Percentiles rank a stretch among this genome's conserved stretches.
Conservation (phyloP, 2,329 filamentous ascomycete genomes). For the Aspergillus intermedius region DNA sequence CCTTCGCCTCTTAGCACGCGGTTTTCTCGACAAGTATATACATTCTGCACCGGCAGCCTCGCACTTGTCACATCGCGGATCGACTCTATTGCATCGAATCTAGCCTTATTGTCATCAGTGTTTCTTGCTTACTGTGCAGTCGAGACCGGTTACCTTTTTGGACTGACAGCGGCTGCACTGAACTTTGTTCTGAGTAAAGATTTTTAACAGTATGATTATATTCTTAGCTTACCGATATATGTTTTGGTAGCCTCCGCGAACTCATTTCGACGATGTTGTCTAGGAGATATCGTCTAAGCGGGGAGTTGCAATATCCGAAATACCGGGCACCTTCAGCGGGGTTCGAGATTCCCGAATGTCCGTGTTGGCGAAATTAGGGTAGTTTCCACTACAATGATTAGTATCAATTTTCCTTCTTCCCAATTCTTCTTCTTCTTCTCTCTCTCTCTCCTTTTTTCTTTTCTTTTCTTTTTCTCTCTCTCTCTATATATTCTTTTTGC, state of each 20-base stretch:
- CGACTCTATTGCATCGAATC: constrained; percentile 15
- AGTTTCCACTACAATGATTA: too few relatives aligned
- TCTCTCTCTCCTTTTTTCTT: too few relatives aligned
- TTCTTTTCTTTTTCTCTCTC: too few relatives aligned
- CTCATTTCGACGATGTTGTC: neutral
- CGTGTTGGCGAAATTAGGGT: too few relatives aligned
- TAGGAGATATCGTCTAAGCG: too few relatives aligned
- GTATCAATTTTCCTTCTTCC: too few relatives aligned
- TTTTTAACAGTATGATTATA: neutral
- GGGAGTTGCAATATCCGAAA: too few relatives aligned
- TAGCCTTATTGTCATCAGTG: constrained; percentile 3
- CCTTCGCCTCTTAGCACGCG: constrained; percentile 7
- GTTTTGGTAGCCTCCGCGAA: neutral
- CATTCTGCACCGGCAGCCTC: constrained; percentile 8
- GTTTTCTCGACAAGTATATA: constrained; percentile 11
- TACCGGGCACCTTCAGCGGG: too few relatives aligned
- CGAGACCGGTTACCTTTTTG: constrained; percentile 8
- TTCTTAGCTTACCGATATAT: constrained; percentile 6
- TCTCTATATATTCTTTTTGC: too few relatives aligned
- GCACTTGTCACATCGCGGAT: constrained; percentile 16
- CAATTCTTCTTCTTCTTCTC: too few relatives aligned
- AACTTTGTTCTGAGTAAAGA: neutral
- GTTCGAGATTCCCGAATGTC: too few relatives aligned
- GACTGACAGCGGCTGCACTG: constrained; percentile 14
- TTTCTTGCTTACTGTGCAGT: neutral